Evolutionary conservation across 106 monocot genomes (phyloP).

Genomic region (Dendrobium chrysotoxum): DNA sequence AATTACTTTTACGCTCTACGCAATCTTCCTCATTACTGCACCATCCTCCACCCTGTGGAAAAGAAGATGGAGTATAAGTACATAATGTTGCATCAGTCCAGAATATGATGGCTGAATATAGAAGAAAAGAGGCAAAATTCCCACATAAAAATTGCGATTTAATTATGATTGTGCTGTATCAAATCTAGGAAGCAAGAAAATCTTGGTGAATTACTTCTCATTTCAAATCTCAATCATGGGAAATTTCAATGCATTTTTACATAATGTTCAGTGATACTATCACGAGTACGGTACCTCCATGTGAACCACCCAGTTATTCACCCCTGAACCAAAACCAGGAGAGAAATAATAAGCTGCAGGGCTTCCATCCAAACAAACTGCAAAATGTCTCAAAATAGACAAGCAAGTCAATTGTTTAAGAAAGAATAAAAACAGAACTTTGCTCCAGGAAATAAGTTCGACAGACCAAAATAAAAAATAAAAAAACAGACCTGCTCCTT

Average conservation of each 20-base stretch:
- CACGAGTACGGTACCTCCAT: conserved; percentile 17
- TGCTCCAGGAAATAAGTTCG: too few relatives aligned
- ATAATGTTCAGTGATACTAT: background rate
- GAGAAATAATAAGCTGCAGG: conserved; percentile 25
- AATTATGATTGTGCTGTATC: background rate
- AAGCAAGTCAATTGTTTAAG: background rate
- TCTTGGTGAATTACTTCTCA: background rate
- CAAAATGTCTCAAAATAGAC: background rate
- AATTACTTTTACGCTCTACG: conserved; percentile 8
- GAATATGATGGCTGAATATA: background rate
- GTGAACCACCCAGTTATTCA: conserved; percentile 30
- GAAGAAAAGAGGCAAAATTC: background rate
- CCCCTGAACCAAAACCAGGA: conserved; percentile 25
- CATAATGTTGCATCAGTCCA: background rate
- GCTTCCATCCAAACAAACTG: conserved; percentile 33
- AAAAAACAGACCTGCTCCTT: conserved; percentile 22
- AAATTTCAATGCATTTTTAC: background rate
- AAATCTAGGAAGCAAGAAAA: background rate
- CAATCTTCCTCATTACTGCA: conserved; percentile 18
- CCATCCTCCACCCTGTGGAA: conserved; percentile 32
- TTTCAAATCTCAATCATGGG: background rate
- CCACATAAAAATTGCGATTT: background rate
- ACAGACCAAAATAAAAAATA: background rate
- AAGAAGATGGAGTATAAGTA: background rate
- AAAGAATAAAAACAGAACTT: background rate